Conservation (phyloP, 1,284 basidiomycete genomes). For the Taiwanofungus camphoratus region DNA sequence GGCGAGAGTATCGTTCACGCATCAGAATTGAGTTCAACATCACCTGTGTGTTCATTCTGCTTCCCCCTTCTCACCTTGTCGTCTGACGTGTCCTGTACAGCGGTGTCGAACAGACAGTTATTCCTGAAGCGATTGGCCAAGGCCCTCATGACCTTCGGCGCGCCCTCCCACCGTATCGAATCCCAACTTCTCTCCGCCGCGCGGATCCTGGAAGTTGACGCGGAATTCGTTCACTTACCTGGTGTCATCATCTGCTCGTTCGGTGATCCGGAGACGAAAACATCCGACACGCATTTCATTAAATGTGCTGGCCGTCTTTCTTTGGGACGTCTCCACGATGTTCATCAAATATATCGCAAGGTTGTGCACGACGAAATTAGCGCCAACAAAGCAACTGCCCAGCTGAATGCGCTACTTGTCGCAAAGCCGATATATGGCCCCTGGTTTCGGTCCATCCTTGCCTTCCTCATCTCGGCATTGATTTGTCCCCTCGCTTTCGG, state of each 20-base stretch:
- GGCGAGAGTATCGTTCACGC: slow-evolving; percentile 56
- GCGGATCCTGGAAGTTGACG: slow-evolving; percentile 76
- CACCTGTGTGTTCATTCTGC: slow-evolving; percentile 56
- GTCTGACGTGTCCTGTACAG: slow-evolving; percentile 24
- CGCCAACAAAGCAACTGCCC: slow-evolving; percentile 58
- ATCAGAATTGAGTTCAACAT: slow-evolving; percentile 67
- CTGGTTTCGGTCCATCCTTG: slow-evolving; percentile 55
- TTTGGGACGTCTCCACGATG: slow-evolving; percentile 70
- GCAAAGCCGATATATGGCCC: slow-evolving; percentile 56
- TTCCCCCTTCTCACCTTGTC: background rate
- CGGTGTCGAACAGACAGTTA: slow-evolving; percentile 49
- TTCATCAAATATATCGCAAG: slow-evolving; percentile 69
- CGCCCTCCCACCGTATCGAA: slow-evolving; percentile 70
- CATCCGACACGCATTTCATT: slow-evolving; percentile 78
- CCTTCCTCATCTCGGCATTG: slow-evolving; percentile 65
- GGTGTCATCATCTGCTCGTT: slow-evolving; percentile 79
- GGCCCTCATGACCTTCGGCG: slow-evolving; percentile 60
- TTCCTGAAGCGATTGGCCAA: slow-evolving; percentile 60
- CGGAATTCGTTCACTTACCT: slow-evolving; percentile 76
- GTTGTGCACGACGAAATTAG: slow-evolving; percentile 85
- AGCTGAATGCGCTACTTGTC: slow-evolving; percentile 43
- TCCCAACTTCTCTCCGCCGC: slow-evolving; percentile 69
- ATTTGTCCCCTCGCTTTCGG: slow-evolving; percentile 83
- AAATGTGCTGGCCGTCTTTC: slow-evolving; percentile 67
- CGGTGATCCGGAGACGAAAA: slow-evolving; percentile 70